Evolutionary conservation across 148 eudicot species (phyloP).

Genomic region (Agrostemma githago): DNA sequence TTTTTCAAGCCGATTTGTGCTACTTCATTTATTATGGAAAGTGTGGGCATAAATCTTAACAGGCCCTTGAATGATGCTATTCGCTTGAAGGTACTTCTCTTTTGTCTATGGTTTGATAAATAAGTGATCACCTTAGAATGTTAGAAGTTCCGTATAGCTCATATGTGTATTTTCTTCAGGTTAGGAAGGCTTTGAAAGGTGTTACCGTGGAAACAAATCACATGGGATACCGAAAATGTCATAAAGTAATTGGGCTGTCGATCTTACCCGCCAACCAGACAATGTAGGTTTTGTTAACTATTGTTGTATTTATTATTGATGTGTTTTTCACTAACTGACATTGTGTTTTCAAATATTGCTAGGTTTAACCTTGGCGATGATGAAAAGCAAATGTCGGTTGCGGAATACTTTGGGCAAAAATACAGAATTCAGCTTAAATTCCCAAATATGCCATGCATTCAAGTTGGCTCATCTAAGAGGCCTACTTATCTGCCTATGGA

Average conservation of each 20-base stretch:
- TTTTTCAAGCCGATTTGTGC: constrained; percentile 52
- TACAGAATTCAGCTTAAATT: constrained; percentile 36
- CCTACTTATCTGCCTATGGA: constrained; percentile 73
- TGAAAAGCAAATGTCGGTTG: constrained; percentile 37
- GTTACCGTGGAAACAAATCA: constrained; percentile 41
- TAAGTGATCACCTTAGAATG: neutral
- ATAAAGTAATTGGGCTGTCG: constrained; percentile 51
- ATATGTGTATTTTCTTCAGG: constrained; percentile 25
- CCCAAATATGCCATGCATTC: constrained; percentile 57
- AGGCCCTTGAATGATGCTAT: constrained; percentile 49
- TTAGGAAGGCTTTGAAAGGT: constrained; percentile 56
- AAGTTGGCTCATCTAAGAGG: constrained; percentile 48
- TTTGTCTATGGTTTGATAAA: neutral
- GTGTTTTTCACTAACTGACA: neutral
- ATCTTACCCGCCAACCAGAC: constrained; percentile 33
- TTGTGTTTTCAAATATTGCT: neutral
- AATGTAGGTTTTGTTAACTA: constrained; percentile 36
- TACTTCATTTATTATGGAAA: constrained; percentile 36
- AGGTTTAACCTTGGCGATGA: constrained; percentile 46
- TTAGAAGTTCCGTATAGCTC: neutral
- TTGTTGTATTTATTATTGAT: neutral
- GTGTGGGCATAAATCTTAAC: constrained; percentile 28
- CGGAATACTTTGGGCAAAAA: constrained; percentile 45
- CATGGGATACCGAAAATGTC: constrained; percentile 27
- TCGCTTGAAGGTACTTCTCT: constrained; percentile 48